These are phyloP conservation scores for Puccinia hordei DNA, from an alignment of 1,284 basidiomycete species.

Conservation along the genomic window DNA sequence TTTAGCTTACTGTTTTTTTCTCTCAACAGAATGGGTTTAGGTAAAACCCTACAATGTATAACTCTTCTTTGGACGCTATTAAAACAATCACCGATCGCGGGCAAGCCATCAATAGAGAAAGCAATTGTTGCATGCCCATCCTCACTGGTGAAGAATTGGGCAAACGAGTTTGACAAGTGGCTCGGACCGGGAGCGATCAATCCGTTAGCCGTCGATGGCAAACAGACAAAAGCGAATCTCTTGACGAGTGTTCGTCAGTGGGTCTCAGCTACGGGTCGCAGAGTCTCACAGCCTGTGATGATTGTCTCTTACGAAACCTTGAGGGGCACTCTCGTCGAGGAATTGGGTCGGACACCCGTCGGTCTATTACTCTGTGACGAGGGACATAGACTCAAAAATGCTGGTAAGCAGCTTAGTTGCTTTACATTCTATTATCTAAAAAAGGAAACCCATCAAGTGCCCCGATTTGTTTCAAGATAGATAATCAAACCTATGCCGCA, in stretches of 20 bases:
- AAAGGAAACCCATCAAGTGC: not conserved
- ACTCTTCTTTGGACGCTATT: constrained; percentile 93
- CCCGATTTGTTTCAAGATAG: constrained; percentile 46
- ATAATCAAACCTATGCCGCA: constrained; percentile 73
- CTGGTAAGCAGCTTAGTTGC: constrained; percentile 65
- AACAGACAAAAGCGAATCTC: constrained; percentile 78
- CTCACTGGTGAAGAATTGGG: constrained; percentile 97
- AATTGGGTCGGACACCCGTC: constrained; percentile 77
- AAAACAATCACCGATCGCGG: constrained; percentile 87
- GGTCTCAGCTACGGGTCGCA: constrained; percentile 80
- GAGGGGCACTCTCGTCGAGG: constrained; percentile 70
- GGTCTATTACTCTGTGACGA: constrained; percentile 94
- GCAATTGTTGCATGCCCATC: constrained; percentile 97
- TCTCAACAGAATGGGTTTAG: constrained; percentile 55
- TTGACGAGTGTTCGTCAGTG: constrained; percentile 78
- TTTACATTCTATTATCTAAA: not conserved
- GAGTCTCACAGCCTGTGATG: constrained; percentile 91
- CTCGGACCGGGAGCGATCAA: constrained; percentile 79
- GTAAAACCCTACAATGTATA: constrained; percentile 94
- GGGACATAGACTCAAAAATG: constrained; percentile 95
- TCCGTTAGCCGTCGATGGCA: constrained; percentile 83
- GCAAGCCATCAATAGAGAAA: constrained; percentile 89
- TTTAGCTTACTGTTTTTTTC: not conserved
- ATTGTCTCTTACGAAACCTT: constrained; percentile 98
- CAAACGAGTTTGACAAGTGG: constrained; percentile 96